phyloP scores from a whole-genome alignment of 1,139 yeast species.

The Nakaseomyces kungkrabaensis region DNA sequence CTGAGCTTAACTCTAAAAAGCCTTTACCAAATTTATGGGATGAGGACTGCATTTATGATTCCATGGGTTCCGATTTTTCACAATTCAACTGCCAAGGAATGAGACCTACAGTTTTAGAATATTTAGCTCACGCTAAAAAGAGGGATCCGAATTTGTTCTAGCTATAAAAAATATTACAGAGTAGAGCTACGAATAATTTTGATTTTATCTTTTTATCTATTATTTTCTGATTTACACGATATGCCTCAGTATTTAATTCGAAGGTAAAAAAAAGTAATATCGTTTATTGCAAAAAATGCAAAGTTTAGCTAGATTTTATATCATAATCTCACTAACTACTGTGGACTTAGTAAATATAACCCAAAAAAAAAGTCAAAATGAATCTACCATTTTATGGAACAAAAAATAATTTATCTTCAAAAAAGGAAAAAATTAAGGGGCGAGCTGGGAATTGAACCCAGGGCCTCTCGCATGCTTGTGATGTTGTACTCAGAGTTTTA shows the following conservation, averaged over 20 bases:
- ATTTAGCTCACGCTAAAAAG: not conserved
- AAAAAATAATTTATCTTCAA: not conserved
- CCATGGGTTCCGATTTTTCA: not conserved
- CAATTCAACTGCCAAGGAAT: not conserved
- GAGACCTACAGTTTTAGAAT: not conserved
- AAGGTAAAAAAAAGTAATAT: too few relatives aligned
- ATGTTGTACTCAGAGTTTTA: not conserved
- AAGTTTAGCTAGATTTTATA: too few relatives aligned
- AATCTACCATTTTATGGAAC: not conserved
- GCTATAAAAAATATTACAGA: too few relatives aligned
- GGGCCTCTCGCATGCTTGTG: constrained; percentile 9
- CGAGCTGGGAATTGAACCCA: constrained; percentile 9
- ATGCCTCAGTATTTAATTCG: too few relatives aligned
- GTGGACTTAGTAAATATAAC: too few relatives aligned
- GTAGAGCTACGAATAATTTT: too few relatives aligned
- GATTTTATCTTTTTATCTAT: too few relatives aligned
- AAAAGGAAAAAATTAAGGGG: not conserved
- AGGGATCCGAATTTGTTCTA: not conserved
- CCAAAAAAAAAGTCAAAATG: too few relatives aligned
- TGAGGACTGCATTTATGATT: not conserved
- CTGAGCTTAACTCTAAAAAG: not conserved
- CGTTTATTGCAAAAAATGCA: too few relatives aligned
- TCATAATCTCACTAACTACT: too few relatives aligned
- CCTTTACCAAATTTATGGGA: not conserved
- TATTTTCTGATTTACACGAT: too few relatives aligned